Evolutionary conservation across 1,284 basidiomycete genomes (phyloP).

Genomic region (Ganoderma lingzhi): DNA sequence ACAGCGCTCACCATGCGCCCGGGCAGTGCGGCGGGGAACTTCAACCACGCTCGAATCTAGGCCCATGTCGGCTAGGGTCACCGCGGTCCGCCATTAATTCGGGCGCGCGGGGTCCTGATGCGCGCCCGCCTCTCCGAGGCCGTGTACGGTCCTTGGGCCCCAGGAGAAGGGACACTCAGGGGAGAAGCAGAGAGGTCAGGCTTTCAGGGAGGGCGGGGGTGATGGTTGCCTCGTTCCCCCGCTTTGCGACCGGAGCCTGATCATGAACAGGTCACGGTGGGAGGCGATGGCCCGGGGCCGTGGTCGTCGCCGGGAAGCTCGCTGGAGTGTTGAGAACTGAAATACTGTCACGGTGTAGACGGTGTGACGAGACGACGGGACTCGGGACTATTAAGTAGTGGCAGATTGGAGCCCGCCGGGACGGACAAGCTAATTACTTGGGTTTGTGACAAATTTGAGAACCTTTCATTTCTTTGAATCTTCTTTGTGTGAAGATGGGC

Average conservation of each 20-base stretch:
- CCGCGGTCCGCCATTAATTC: not conserved
- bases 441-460: no score
- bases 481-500: not conserved
- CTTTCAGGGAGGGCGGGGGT: not conserved
- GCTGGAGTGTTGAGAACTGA: no score
- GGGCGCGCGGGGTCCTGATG: not conserved
- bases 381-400: not conserved
- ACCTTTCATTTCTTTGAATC: not conserved
- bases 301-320: no score
- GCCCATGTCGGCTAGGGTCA: not conserved
- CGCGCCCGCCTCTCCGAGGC: not conserved
- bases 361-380: not conserved
- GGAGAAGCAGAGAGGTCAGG: not conserved
- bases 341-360: no score
- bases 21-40: conserved; percentile 4
- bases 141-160: not conserved
- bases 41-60: not conserved
- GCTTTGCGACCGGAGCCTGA: not conserved
- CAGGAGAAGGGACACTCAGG: not conserved
- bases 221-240: conserved; percentile 15
- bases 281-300: not conserved
- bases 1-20: not conserved
- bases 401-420: not conserved
- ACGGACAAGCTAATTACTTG: no score
- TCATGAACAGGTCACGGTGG: no score